phyloP scores from a whole-genome alignment of 345 rosid genomes.

The rapeseed (Brassica napus) region DNA sequence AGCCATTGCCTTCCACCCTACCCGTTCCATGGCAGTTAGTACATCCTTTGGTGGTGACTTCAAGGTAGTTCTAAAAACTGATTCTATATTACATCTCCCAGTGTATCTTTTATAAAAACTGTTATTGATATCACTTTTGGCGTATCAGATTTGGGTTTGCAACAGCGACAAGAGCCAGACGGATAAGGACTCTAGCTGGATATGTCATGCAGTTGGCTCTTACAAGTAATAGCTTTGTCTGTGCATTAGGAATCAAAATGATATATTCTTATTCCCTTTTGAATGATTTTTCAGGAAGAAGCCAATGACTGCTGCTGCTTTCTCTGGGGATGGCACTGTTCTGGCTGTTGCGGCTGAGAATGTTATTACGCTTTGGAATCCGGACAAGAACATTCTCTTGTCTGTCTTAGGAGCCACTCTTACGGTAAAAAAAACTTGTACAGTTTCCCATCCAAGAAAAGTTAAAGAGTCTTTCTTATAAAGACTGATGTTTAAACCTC shows the following conservation, averaged over 20 bases:
- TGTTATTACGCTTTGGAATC: constrained; percentile 88
- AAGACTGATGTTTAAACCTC: neutral
- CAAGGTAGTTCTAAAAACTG: constrained; percentile 59
- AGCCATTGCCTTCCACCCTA: constrained; percentile 76
- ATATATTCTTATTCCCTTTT: neutral
- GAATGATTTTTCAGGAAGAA: constrained; percentile 55
- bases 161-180: constrained; percentile 44
- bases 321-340: constrained; percentile 94
- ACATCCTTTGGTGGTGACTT: constrained; percentile 89
- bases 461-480: neutral
- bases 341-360: constrained; percentile 96
- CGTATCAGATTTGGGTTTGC: constrained; percentile 72
- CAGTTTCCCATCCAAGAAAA: neutral
- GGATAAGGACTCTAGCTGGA: constrained; percentile 66
- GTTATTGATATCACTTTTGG: neutral
- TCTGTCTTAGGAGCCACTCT: constrained; percentile 74
- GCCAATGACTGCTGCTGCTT: constrained; percentile 91
- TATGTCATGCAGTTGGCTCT: constrained; percentile 87
- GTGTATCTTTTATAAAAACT: neutral
- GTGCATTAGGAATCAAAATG: neutral
- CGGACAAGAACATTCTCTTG: constrained; percentile 70
- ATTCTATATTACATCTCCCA: neutral
- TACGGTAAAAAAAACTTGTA: constrained; percentile 39
- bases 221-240: constrained; percentile 60
- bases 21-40: constrained; percentile 68